Evolutionary conservation across 2,329 filamentous ascomycete species (phyloP).

Genomic region (Metarhizium rileyi): DNA sequence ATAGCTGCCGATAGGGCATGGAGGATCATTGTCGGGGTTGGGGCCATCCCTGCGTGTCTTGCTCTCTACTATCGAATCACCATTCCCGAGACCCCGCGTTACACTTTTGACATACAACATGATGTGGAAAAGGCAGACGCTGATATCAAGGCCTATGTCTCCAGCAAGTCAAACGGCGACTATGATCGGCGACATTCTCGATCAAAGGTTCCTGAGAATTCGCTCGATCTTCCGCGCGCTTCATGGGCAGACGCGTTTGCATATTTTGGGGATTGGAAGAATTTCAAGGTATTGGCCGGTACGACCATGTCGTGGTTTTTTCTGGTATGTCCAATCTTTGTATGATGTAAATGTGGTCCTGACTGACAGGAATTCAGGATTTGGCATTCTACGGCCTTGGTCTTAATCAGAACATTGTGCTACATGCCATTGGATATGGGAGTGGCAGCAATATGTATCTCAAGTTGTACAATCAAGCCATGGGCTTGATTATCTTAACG

Average conservation of each 20-base stretch:
- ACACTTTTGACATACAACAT: conserved; percentile 70
- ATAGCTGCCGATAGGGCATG: conserved; percentile 70
- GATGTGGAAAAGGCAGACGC: conserved; percentile 67
- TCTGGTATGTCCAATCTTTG: conserved; percentile 32
- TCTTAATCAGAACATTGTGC: conserved; percentile 65
- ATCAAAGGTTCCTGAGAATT: conserved; percentile 40
- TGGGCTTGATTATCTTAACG: conserved; percentile 68
- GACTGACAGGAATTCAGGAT: conserved; percentile 37
- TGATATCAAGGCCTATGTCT: conserved; percentile 55
- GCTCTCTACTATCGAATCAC: conserved; percentile 81
- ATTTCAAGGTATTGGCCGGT: conserved; percentile 62
- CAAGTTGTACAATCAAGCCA: conserved; percentile 59
- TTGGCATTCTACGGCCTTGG: conserved; percentile 60
- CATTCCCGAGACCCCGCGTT: conserved; percentile 75
- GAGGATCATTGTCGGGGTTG: conserved; percentile 72
- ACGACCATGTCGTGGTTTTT: conserved; percentile 79
- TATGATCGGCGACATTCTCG: conserved; percentile 40
- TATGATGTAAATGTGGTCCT: neutral
- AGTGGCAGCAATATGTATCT: conserved; percentile 54
- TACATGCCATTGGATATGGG: conserved; percentile 63
- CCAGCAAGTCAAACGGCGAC: conserved; percentile 36
- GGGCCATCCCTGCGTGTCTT: conserved; percentile 65
- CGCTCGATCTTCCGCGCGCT: conserved; percentile 55
- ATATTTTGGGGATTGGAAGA: conserved; percentile 61
- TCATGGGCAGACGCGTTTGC: conserved; percentile 57